Conservation (phyloP, 2,329 filamentous ascomycete genomes). For the Xylariaceae sp. region DNA sequence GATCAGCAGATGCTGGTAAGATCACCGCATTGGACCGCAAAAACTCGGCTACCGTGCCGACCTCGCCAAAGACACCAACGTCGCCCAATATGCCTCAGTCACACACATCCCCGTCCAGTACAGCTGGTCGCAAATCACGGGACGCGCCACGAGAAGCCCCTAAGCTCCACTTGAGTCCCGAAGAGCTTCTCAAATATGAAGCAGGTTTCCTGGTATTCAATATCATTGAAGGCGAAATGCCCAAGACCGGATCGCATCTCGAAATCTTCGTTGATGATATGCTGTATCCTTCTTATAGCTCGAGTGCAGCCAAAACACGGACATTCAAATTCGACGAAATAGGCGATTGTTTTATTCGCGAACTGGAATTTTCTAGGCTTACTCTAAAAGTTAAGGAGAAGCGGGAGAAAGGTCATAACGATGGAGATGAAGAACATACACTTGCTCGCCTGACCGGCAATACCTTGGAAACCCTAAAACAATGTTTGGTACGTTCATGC, state of each 20-base stretch:
- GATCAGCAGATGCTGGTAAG: slow-evolving; percentile 41
- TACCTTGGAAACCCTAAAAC: slow-evolving; percentile 81
- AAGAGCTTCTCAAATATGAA: slow-evolving; percentile 82
- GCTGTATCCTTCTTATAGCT: slow-evolving; percentile 83
- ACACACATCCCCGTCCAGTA: slow-evolving; percentile 34
- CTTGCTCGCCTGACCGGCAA: slow-evolving; percentile 80
- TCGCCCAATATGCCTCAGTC: slow-evolving; percentile 42
- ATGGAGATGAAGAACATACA: slow-evolving; percentile 63
- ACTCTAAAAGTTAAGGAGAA: slow-evolving; percentile 84
- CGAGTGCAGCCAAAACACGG: slow-evolving; percentile 67
- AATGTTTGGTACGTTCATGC: slow-evolving; percentile 68
- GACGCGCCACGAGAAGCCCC: slow-evolving; percentile 56
- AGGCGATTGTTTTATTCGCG: slow-evolving; percentile 91
- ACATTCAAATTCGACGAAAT: slow-evolving; percentile 81
- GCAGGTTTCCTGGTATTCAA: slow-evolving; percentile 93
- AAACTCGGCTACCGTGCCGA: slow-evolving; percentile 24
- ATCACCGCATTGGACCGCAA: slow-evolving; percentile 37
- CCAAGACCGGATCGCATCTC: slow-evolving; percentile 69
- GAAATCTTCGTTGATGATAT: slow-evolving; percentile 94
- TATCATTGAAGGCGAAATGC: slow-evolving; percentile 82
- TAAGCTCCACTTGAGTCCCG: slow-evolving; percentile 72
- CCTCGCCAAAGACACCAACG: slow-evolving; percentile 29
- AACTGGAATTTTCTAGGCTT: slow-evolving; percentile 93
- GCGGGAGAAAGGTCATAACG: slow-evolving; percentile 66
- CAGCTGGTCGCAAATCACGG: slow-evolving; percentile 41